Percentiles rank a stretch among this genome's conserved stretches.
Evolutionary conservation across 1,284 basidiomycete genomes (phyloP).

Genomic region (Boletellus deceptivus): DNA sequence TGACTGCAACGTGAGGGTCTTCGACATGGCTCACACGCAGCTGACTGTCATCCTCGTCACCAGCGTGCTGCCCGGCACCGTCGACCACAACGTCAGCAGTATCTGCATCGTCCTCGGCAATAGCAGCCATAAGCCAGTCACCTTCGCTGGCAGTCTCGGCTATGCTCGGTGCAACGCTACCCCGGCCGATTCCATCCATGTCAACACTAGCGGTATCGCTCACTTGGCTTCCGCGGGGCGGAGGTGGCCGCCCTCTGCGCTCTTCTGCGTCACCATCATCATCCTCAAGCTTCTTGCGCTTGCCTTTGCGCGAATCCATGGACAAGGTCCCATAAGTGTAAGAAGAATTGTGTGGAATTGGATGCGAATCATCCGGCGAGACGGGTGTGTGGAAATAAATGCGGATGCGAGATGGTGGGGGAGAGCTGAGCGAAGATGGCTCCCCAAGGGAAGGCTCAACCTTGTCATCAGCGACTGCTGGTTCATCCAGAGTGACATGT

Average conservation of each 20-base stretch:
- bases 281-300: conserved; percentile 80
- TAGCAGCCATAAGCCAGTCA: conserved; percentile 84
- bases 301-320: conserved; percentile 69
- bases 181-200: conserved; percentile 52
- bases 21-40: conserved; percentile 47
- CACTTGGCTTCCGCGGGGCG: conserved; percentile 39
- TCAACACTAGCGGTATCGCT: conserved; percentile 40
- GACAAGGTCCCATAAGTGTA: conserved; percentile 44
- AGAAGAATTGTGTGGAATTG: conserved; percentile 56
- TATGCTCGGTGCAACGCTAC: conserved; percentile 65
- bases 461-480: conserved; percentile 31
- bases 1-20: conserved; percentile 37
- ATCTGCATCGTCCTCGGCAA: conserved; percentile 60
- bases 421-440: conserved; percentile 33
- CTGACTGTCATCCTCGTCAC: conserved; percentile 45
- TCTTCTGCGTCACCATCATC: conserved; percentile 76
- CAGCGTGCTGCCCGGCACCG: conserved; percentile 16
- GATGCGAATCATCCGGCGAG: conserved; percentile 71
- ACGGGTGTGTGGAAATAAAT: conserved; percentile 87
- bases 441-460: conserved; percentile 26
- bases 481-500: conserved; percentile 17
- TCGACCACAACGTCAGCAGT: conserved; percentile 41
- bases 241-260: conserved; percentile 64
- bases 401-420: conserved; percentile 74
- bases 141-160: conserved; percentile 71